These are phyloP conservation scores for Bipolaris oryzae DNA, from an alignment of 2,329 filamentous ascomycete genomes.

Conservation along the genomic window DNA sequence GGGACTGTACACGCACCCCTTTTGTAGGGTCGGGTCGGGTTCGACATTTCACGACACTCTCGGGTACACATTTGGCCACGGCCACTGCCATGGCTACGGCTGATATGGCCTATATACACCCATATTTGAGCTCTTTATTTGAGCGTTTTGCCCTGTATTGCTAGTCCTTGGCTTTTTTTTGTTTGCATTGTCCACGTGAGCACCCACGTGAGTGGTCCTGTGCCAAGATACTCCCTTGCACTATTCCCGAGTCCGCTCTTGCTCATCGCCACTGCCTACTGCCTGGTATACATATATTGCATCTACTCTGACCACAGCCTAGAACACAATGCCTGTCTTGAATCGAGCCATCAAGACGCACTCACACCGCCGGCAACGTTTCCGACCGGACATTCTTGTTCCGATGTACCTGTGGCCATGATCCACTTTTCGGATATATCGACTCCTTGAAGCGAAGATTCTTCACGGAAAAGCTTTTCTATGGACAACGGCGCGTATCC, in stretches of 20 bases:
- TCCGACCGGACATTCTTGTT: slow-evolving; percentile 10
- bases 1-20: slow-evolving; percentile 15
- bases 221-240: slow-evolving; percentile 11
- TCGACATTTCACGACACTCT: slow-evolving; percentile 19
- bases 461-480: slow-evolving; percentile 41
- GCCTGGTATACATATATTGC: neutral
- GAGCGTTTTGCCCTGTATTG: slow-evolving; percentile 1
- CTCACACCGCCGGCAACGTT: neutral
- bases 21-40: slow-evolving; percentile 15
- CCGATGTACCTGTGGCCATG: slow-evolving; percentile 22
- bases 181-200: slow-evolving; percentile 17
- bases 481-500: slow-evolving; percentile 19
- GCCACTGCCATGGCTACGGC: slow-evolving; percentile 1
- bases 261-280: neutral
- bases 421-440: slow-evolving; percentile 34
- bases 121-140: slow-evolving; percentile 12
- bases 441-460: slow-evolving; percentile 25
- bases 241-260: slow-evolving; percentile 13
- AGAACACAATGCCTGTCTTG: neutral
- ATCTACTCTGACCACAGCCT: too few species aligned
- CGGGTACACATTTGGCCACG: slow-evolving; percentile 7
- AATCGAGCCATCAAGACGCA: neutral
- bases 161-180: neutral
- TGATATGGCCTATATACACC: slow-evolving; percentile 15
- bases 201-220: neutral